Percentiles rank a stretch among this genome's conserved stretches.
Conservation (phyloP, 139 green algal species). For the Penium margaritaceum region DNA sequence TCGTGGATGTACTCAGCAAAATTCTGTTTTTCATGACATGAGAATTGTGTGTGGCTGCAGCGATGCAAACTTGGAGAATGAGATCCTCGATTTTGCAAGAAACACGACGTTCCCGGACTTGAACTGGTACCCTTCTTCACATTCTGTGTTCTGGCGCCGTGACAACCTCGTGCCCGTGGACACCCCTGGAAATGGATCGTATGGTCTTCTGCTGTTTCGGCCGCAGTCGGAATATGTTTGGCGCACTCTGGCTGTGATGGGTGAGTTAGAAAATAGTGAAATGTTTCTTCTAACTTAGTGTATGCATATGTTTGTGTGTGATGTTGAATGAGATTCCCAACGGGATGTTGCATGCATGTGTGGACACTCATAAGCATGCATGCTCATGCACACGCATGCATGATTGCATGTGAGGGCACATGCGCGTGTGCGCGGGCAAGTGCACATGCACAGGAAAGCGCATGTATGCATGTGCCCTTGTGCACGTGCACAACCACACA, state of each 20-base stretch:
- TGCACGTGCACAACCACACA: neutral
- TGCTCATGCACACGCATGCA: neutral
- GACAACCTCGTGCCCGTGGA: slow-evolving; percentile 2
- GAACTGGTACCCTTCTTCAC: neutral
- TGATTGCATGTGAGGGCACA: neutral
- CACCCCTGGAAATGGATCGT: neutral
- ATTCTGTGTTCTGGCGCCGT: neutral
- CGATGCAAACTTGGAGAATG: neutral
- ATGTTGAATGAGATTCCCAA: no score
- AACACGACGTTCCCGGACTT: slow-evolving; percentile 4
- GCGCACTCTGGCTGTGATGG: neutral
- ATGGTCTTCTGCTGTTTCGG: neutral
- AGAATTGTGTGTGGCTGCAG: neutral
- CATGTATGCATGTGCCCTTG: neutral
- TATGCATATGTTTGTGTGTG: no score
- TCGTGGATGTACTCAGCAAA: no score
- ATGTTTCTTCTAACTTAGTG: no score
- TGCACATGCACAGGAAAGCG: no score
- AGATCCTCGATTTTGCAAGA: neutral
- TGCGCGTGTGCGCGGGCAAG: neutral
- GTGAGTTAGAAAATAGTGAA: no score
- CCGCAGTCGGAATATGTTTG: neutral
- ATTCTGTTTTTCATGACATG: neutral
- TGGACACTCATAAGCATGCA: neutral
- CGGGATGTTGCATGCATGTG: no score